Conservation (phyloP, 108 stramenopile species). For the Pseudonitzschia pungens region DNA sequence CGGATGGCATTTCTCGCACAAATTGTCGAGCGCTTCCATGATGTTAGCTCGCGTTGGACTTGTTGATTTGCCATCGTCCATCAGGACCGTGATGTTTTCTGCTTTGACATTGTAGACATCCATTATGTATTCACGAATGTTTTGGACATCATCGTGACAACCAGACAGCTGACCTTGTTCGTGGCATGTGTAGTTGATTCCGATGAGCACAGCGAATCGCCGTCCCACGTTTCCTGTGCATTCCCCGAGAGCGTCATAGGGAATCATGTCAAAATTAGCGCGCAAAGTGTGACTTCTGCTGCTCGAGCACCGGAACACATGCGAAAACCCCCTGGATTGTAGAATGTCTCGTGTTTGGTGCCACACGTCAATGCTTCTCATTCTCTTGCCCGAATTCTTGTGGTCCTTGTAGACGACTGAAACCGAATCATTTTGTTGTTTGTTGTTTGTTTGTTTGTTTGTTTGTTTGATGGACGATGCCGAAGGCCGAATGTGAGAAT, state of each 20-base stretch:
- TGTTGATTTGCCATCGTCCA: constrained; percentile 68
- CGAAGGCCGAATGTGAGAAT: no score
- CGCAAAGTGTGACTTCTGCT: no score
- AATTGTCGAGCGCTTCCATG: constrained; percentile 48
- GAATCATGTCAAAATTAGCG: constrained; percentile 28
- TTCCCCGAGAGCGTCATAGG: constrained; percentile 39
- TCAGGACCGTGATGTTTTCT: constrained; percentile 67
- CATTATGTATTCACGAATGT: constrained; percentile 64
- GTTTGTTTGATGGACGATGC: no score
- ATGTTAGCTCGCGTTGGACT: constrained; percentile 65
- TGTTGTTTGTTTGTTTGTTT: no score
- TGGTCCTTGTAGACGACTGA: constrained; percentile 62
- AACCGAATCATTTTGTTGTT: no score
- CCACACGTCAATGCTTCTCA: constrained; percentile 75
- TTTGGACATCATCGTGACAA: constrained; percentile 35
- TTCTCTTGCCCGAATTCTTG: constrained; percentile 32
- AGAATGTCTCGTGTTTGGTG: constrained; percentile 56
- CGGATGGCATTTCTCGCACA: constrained; percentile 44
- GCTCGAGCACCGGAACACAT: constrained; percentile 63
- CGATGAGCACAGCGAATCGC: constrained; percentile 66
- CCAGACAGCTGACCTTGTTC: constrained; percentile 46
- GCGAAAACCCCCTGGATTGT: constrained; percentile 39
- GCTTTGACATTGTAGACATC: constrained; percentile 81
- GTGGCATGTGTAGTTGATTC: constrained; percentile 84
- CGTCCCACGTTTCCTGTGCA: constrained; percentile 24